These are phyloP conservation scores for Rachicladosporium sp. DNA, from an alignment of 2,329 filamentous ascomycete species.

Conservation along the genomic window DNA sequence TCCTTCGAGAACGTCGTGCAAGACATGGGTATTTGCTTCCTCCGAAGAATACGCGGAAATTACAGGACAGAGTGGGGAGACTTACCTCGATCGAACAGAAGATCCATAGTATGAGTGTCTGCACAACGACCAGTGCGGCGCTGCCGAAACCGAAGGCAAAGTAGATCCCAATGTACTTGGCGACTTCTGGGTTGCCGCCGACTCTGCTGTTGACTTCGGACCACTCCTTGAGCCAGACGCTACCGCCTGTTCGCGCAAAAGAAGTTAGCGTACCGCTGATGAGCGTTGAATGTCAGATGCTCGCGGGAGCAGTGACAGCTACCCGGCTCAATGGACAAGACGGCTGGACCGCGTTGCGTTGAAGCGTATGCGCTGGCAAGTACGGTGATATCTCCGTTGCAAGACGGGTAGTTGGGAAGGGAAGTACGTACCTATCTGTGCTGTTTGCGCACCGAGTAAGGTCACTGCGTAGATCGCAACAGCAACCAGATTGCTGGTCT, in stretches of 20 bases:
- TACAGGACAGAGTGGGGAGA: conserved; percentile 4
- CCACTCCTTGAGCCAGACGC: conserved; percentile 90
- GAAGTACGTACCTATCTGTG: conserved; percentile 56
- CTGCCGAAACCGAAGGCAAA: conserved; percentile 87
- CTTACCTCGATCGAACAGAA: conserved; percentile 95
- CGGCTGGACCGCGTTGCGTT: background rate
- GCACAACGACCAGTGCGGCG: conserved; percentile 71
- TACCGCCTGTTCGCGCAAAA: conserved; percentile 45
- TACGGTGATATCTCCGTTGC: background rate
- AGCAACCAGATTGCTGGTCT: conserved; percentile 78
- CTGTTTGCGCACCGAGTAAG: conserved; percentile 67
- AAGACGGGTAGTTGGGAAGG: background rate
- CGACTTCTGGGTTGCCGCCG: conserved; percentile 61
- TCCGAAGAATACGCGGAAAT: background rate
- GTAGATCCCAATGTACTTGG: conserved; percentile 89
- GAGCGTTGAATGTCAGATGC: too few relatives aligned
- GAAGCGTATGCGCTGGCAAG: background rate
- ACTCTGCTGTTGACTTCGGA: conserved; percentile 61
- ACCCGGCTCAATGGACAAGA: too few relatives aligned
- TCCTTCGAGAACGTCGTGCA: too few relatives aligned
- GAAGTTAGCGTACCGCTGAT: conserved; percentile 12
- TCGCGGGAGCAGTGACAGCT: too few relatives aligned
- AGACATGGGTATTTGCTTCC: too few relatives aligned
- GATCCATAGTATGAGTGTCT: conserved; percentile 95
- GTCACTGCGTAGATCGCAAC: conserved; percentile 69